phyloP scores from a whole-genome alignment of 371 early-diverging fungal genomes.

The Blakeslea trispora region DNA sequence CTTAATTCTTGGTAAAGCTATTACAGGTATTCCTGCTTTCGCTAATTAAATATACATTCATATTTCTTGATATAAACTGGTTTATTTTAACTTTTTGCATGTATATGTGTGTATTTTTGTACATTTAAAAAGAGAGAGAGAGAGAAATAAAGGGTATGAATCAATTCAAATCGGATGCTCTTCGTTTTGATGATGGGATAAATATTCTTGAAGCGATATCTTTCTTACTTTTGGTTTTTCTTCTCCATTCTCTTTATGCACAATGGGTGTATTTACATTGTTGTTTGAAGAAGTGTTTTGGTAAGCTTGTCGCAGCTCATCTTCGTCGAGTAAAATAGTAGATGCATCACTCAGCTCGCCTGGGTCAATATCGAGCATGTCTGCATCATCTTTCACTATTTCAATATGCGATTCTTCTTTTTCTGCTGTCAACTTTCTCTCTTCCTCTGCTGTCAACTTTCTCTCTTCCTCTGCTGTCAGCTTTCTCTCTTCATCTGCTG shows the following conservation, averaged over 20 bases:
- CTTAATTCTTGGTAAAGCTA: slow-evolving; percentile 92
- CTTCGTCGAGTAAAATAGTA: slow-evolving; percentile 28
- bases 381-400: not conserved
- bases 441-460: not conserved
- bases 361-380: slow-evolving; percentile 10
- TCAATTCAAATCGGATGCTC: slow-evolving; percentile 52
- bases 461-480: not conserved
- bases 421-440: not conserved
- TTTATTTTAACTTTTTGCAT: no score
- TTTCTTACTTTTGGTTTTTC: not conserved
- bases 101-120: no score
- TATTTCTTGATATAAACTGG: no score
- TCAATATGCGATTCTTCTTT: not conserved
- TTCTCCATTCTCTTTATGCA: not conserved
- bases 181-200: not conserved
- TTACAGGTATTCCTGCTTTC: slow-evolving; percentile 92
- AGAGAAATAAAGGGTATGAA: no score
- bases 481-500: no score
- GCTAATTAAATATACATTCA: slow-evolving; percentile 18
- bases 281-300: not conserved
- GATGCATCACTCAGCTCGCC: slow-evolving; percentile 37
- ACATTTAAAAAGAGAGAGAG: slow-evolving; percentile 27
- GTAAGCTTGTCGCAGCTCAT: slow-evolving; percentile 13
- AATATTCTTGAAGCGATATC: slow-evolving; percentile 8
- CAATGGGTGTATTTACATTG: not conserved